Conservation (phyloP, 148 eudicot species). For the Diospyros lotus region DNA sequence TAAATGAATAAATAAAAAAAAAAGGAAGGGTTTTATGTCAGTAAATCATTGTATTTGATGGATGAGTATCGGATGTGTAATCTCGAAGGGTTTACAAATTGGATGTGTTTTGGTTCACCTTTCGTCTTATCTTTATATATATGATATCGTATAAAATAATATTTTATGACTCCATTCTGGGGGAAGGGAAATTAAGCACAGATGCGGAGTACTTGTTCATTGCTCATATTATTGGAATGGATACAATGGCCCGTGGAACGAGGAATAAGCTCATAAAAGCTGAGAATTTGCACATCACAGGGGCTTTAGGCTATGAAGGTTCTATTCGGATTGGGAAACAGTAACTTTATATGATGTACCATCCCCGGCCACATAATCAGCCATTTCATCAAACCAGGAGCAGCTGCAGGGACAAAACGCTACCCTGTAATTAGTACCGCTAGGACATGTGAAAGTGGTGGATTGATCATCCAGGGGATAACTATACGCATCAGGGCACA, state of each 20-base stretch:
- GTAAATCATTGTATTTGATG: background rate
- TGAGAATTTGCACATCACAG: no score
- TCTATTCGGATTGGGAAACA: no score
- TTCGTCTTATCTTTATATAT: background rate
- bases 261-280: conserved; percentile 28
- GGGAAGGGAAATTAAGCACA: conserved; percentile 98
- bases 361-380: no score
- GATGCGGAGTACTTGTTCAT: conserved; percentile 97
- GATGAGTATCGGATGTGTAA: background rate
- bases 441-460: no score
- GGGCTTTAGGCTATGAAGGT: no score
- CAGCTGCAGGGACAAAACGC: no score
- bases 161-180: conserved; percentile 30
- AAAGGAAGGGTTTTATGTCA: background rate
- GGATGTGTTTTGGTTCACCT: background rate
- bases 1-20: no score
- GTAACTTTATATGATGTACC: no score
- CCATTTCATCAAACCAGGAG: no score
- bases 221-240: conserved; percentile 95
- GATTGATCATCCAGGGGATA: no score
- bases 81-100: no score
- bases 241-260: conserved; percentile 95
- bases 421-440: no score
- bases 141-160: background rate
- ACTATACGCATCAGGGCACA: conserved; percentile 29